A percentile compares a stretch with the other conserved stretches of the same genome.
phyloP scores from a whole-genome alignment of 306 rosid species.

The Pachyrhizus erosus region DNA sequence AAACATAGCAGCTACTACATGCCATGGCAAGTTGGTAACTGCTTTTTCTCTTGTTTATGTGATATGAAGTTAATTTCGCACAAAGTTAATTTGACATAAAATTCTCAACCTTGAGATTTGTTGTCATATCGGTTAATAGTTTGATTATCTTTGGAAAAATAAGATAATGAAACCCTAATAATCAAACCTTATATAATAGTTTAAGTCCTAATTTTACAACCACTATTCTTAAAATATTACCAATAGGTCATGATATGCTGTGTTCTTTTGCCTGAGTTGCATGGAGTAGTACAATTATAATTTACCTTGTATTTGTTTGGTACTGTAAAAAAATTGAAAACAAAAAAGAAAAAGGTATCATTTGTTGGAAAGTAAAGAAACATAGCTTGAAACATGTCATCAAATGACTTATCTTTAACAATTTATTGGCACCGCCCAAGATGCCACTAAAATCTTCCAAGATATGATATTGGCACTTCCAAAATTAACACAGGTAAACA shows the following conservation, averaged over 20 bases:
- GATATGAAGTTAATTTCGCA: neutral
- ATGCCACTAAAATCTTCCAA: neutral
- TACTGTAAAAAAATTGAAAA: neutral
- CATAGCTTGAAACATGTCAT: neutral
- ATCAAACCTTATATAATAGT: neutral
- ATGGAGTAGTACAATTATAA: neutral
- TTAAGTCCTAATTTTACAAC: neutral
- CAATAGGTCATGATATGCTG: neutral
- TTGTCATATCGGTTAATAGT: neutral
- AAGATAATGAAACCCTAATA: neutral
- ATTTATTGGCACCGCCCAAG: neutral
- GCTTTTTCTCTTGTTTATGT: neutral
- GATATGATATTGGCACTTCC: neutral
- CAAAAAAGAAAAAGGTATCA: neutral
- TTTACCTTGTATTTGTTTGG: neutral
- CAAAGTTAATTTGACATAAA: too few relatives aligned
- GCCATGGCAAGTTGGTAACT: neutral
- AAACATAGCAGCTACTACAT: neutral
- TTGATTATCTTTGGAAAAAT: neutral
- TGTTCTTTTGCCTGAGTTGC: neutral
- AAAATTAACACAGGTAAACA: neutral
- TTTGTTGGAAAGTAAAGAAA: neutral
- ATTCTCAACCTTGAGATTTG: too few relatives aligned
- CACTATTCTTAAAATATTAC: neutral
- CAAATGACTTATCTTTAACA: neutral